Evolutionary conservation across 2,329 filamentous ascomycete genomes (phyloP).

Genomic region (Xylariaceae sp.): DNA sequence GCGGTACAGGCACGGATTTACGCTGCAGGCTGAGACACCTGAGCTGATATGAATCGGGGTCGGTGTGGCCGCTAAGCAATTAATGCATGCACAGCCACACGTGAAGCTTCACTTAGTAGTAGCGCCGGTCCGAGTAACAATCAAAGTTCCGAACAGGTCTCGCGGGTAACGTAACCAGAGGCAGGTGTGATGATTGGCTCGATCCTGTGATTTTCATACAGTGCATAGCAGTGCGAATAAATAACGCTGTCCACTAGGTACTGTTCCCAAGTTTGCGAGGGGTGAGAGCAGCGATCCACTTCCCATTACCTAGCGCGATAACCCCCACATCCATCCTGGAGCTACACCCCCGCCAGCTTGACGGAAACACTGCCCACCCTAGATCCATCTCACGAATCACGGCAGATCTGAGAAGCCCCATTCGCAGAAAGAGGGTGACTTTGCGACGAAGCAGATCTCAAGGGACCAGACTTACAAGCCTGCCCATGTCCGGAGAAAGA

Average conservation of each 20-base stretch:
- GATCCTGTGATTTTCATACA: too few relatives aligned
- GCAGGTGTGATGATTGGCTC: too few relatives aligned
- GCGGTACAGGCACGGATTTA: too few relatives aligned
- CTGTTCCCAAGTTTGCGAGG: too few relatives aligned
- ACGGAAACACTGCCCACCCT: neutral
- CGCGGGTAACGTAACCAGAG: too few relatives aligned
- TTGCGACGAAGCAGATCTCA: constrained; percentile 7
- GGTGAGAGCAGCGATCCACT: too few relatives aligned
- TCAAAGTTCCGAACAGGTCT: too few relatives aligned
- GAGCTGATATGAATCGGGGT: neutral
- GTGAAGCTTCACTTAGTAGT: neutral
- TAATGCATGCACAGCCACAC: constrained; percentile 9
- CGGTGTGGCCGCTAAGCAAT: neutral
- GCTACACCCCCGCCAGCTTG: too few relatives aligned
- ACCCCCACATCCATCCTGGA: neutral
- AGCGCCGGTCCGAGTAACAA: too few relatives aligned
- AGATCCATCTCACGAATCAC: constrained; percentile 2
- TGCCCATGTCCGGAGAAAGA: constrained; percentile 10
- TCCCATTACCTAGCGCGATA: neutral
- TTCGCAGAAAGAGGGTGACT: neutral
- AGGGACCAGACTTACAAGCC: neutral
- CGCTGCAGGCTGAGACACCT: neutral
- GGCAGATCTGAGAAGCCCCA: constrained; percentile 1
- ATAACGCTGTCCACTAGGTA: too few relatives aligned
- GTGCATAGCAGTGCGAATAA: too few relatives aligned